Percentiles rank a stretch among this genome's conserved stretches.
These are phyloP conservation scores for Agastache rugosa DNA, from an alignment of 257 asterid genomes.

Conservation along the genomic window DNA sequence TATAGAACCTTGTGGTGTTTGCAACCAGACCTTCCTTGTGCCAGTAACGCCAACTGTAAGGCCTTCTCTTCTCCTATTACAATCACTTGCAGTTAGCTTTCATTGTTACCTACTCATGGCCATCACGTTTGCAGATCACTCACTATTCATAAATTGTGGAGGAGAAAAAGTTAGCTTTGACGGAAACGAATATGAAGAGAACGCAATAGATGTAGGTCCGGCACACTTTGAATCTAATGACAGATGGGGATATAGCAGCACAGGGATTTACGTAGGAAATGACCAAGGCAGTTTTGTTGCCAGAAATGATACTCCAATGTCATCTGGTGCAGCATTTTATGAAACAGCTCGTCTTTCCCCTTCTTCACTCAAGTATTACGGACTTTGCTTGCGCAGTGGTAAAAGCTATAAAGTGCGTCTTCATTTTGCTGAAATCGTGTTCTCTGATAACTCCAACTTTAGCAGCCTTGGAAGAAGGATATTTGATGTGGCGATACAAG, in stretches of 20 bases:
- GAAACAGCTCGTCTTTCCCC: slow-evolving; percentile 84
- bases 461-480: slow-evolving; percentile 78
- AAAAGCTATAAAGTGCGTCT: slow-evolving; percentile 90
- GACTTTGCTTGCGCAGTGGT: slow-evolving; percentile 78
- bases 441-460: slow-evolving; percentile 52
- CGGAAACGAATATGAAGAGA: slow-evolving; percentile 66
- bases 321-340: slow-evolving; percentile 49
- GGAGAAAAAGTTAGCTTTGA: slow-evolving; percentile 52
- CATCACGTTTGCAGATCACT: slow-evolving; percentile 53
- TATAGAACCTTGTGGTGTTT: slow-evolving; percentile 72
- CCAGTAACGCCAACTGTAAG: slow-evolving; percentile 55
- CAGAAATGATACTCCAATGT: slow-evolving; percentile 39
- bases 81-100: not conserved
- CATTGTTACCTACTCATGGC: slow-evolving; percentile 26
- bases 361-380: slow-evolving; percentile 73
- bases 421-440: slow-evolving; percentile 89
- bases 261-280: slow-evolving; percentile 54
- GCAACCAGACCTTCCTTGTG: slow-evolving; percentile 71
- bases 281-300: slow-evolving; percentile 22
- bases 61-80: slow-evolving; percentile 5
- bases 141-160: slow-evolving; percentile 84
- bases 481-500: slow-evolving; percentile 92
- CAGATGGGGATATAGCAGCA: slow-evolving; percentile 86
- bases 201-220: slow-evolving; percentile 54
- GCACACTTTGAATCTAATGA: slow-evolving; percentile 51